These are phyloP conservation scores for Jamesozyma jinghongensis DNA, from an alignment of 805 yeast genomes.

Conservation along the genomic window DNA sequence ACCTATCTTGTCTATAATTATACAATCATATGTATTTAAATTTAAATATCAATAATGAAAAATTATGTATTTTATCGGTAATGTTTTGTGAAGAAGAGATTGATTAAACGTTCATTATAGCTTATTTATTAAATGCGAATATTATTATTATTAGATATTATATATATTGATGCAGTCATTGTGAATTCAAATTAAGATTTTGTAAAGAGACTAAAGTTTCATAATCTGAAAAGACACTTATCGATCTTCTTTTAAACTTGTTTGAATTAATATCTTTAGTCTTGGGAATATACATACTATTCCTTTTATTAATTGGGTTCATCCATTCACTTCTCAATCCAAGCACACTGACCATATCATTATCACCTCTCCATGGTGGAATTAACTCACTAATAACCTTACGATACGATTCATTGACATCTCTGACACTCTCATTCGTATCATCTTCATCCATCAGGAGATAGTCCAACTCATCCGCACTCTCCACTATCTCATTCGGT, in stretches of 20 bases:
- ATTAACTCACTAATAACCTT: conserved; percentile 14
- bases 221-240: conserved; percentile 9
- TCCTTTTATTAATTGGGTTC: conserved; percentile 1
- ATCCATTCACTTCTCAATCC: not conserved
- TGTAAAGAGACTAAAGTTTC: conserved; percentile 8
- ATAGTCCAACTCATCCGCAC: conserved; percentile 19
- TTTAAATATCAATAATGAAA: too few relatives aligned
- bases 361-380: conserved; percentile 3
- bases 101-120: too few relatives aligned
- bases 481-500: too few relatives aligned
- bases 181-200: conserved; percentile 1
- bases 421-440: not conserved
- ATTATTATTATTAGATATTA: not conserved
- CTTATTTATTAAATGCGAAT: not conserved
- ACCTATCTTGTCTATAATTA: conserved; percentile 6
- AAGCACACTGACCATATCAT: not conserved
- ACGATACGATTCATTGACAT: conserved; percentile 8
- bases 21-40: not conserved
- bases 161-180: not conserved
- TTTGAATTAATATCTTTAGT: not conserved
- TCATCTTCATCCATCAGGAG: conserved; percentile 5
- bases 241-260: conserved; percentile 5
- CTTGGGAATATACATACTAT: conserved; percentile 5
- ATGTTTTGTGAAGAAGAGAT: too few relatives aligned
- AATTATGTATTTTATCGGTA: too few relatives aligned